Evolutionary conservation across 2,329 filamentous ascomycete species (phyloP).

Genomic region (Conoideocrella luteorostrata): DNA sequence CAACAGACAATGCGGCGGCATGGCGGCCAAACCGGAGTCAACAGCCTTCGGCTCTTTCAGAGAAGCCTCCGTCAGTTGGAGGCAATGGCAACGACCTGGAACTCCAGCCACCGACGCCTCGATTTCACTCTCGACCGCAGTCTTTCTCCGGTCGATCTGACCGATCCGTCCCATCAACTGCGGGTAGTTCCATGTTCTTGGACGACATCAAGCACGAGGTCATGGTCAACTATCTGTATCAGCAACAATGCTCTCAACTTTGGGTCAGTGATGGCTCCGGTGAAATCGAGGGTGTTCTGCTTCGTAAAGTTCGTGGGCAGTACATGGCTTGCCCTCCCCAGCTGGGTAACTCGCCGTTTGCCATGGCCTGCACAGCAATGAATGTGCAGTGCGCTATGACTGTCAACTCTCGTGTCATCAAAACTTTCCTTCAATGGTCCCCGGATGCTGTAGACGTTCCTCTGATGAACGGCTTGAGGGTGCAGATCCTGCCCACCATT

Average conservation of each 20-base stretch:
- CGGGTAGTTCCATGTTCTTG: slow-evolving; percentile 47
- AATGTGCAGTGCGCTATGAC: slow-evolving; percentile 78
- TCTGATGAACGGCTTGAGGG: slow-evolving; percentile 66
- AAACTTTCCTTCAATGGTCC: slow-evolving; percentile 67
- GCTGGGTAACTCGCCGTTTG: slow-evolving; percentile 56
- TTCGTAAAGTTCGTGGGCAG: slow-evolving; percentile 59
- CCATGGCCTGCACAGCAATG: slow-evolving; percentile 57
- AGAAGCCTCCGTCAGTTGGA: slow-evolving; percentile 27
- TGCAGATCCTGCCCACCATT: slow-evolving; percentile 68
- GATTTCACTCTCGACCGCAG: slow-evolving; percentile 21
- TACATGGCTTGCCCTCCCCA: slow-evolving; percentile 69
- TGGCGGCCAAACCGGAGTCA: slow-evolving; percentile 14
- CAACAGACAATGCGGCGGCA: slow-evolving; percentile 13
- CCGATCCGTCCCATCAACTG: slow-evolving; percentile 31
- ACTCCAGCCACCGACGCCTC: slow-evolving; percentile 41
- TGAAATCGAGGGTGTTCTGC: slow-evolving; percentile 63
- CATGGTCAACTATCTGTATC: slow-evolving; percentile 78
- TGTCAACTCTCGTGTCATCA: slow-evolving; percentile 72
- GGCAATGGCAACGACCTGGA: slow-evolving; percentile 36
- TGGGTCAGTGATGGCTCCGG: slow-evolving; percentile 68
- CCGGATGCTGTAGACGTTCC: slow-evolving; percentile 70
- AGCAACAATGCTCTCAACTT: slow-evolving; percentile 67
- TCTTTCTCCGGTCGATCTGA: slow-evolving; percentile 42
- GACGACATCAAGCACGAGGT: slow-evolving; percentile 75
- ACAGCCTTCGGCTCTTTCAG: slow-evolving; percentile 23